Percentiles rank a stretch among this genome's conserved stretches.
Evolutionary conservation across 2,329 filamentous ascomycete species (phyloP).

Genomic region (Fusarium hainanense): DNA sequence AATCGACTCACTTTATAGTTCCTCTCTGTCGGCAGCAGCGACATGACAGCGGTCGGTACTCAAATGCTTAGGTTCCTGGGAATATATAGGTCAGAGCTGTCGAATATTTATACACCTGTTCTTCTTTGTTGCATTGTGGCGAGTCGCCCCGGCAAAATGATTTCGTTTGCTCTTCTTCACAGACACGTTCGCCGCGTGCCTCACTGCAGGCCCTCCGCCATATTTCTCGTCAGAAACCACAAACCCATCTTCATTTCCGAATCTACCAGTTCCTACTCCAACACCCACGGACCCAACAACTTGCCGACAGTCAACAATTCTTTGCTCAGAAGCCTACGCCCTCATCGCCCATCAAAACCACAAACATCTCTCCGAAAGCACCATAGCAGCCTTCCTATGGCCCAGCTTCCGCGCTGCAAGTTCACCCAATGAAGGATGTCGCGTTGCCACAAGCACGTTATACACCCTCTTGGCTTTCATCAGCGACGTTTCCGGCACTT

Average conservation of each 20-base stretch:
- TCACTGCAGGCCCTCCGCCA: too few relatives aligned
- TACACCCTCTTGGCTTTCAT: neutral
- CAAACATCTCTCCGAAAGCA: neutral
- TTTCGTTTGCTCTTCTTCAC: too few relatives aligned
- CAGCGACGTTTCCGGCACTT: neutral
- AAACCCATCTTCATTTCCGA: neutral
- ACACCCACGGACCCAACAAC: neutral
- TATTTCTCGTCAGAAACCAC: neutral
- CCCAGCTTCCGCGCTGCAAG: constrained; percentile 45
- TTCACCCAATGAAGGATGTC: constrained; percentile 43
- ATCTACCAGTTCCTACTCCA: too few relatives aligned
- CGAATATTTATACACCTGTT: too few relatives aligned
- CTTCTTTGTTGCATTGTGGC: too few relatives aligned
- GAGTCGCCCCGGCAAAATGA: too few relatives aligned
- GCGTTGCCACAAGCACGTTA: constrained; percentile 41
- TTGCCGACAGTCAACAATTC: constrained; percentile 46
- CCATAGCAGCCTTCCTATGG: constrained; percentile 43
- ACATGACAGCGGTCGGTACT: too few relatives aligned
- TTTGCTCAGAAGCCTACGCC: constrained; percentile 48
- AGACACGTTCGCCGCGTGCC: too few relatives aligned
- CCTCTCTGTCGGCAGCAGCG: too few relatives aligned
- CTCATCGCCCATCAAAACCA: constrained; percentile 49
- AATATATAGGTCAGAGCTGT: too few relatives aligned
- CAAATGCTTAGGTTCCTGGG: too few relatives aligned
- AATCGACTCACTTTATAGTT: too few relatives aligned